These are phyloP conservation scores for Hordeum pubiflorum DNA, from an alignment of 202 grass and related monocot genomes.

Conservation along the genomic window DNA sequence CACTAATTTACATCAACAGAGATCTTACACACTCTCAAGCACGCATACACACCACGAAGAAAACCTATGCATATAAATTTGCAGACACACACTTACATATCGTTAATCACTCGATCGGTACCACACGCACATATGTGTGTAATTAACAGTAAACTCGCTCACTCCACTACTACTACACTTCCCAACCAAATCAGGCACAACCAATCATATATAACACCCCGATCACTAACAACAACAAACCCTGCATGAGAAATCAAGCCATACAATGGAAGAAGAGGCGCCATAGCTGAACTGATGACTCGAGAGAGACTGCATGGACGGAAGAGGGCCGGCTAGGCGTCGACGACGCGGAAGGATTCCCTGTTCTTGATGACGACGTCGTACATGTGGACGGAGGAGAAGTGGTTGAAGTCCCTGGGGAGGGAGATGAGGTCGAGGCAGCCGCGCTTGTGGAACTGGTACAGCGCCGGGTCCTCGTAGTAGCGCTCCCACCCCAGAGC, in stretches of 20 bases:
- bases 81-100: neutral
- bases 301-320: neutral
- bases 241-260: neutral
- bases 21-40: neutral
- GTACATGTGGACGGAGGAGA: conserved; percentile 73
- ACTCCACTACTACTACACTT: neutral
- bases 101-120: neutral
- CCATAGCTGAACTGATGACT: neutral
- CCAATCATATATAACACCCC: neutral
- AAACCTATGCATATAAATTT: neutral
- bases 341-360: conserved; percentile 50
- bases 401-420: conserved; percentile 47
- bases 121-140: neutral
- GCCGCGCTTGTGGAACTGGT: conserved; percentile 66
- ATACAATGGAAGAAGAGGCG: neutral
- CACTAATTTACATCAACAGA: neutral
- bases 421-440: conserved; percentile 67
- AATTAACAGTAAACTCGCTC: neutral
- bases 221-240: neutral
- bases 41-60: neutral
- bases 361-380: conserved; percentile 77
- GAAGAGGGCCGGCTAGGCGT: neutral
- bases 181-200: neutral
- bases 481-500: conserved; percentile 68
- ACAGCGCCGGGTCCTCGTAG: conserved; percentile 45